Evolutionary conservation across 805 yeast genomes (phyloP).

Genomic region (Candida manassasensis): DNA sequence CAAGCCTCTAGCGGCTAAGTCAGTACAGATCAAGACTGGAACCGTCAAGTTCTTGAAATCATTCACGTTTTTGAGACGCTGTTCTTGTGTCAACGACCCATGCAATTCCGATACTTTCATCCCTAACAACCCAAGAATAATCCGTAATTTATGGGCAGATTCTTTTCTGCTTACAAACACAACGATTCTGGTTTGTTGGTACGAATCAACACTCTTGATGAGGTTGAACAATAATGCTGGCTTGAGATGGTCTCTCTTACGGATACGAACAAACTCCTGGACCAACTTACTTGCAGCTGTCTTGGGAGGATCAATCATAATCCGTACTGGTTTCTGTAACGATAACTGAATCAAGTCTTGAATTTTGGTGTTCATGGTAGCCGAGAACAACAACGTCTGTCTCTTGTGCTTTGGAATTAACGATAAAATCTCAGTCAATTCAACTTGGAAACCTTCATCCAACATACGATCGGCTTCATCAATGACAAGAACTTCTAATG

Average conservation of each 20-base stretch:
- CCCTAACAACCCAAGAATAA: slow-evolving; percentile 70
- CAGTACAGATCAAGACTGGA: slow-evolving; percentile 91
- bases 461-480: slow-evolving; percentile 99
- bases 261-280: slow-evolving; percentile 92
- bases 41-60: slow-evolving; percentile 79
- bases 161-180: slow-evolving; percentile 92
- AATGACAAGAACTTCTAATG: slow-evolving; percentile 85
- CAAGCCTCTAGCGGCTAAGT: slow-evolving; percentile 97
- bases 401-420: slow-evolving; percentile 80
- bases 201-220: slow-evolving; percentile 60
- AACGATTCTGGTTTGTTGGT: slow-evolving; percentile 66
- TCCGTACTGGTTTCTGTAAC: slow-evolving; percentile 82
- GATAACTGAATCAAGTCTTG: slow-evolving; percentile 85
- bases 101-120: slow-evolving; percentile 75
- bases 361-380: slow-evolving; percentile 94
- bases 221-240: slow-evolving; percentile 78
- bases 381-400: slow-evolving; percentile 92
- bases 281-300: slow-evolving; percentile 85
- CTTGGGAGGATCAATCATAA: slow-evolving; percentile 96
- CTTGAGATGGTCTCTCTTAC: slow-evolving; percentile 80
- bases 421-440: slow-evolving; percentile 82
- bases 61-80: slow-evolving; percentile 79
- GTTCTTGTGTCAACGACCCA: slow-evolving; percentile 86
- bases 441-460: slow-evolving; percentile 98
- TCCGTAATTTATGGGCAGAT: slow-evolving; percentile 80